Percentiles rank a stretch among this genome's conserved stretches.
Evolutionary conservation across 176 grass and related monocot genomes (phyloP).

Genomic region (Oryza brachyantha): DNA sequence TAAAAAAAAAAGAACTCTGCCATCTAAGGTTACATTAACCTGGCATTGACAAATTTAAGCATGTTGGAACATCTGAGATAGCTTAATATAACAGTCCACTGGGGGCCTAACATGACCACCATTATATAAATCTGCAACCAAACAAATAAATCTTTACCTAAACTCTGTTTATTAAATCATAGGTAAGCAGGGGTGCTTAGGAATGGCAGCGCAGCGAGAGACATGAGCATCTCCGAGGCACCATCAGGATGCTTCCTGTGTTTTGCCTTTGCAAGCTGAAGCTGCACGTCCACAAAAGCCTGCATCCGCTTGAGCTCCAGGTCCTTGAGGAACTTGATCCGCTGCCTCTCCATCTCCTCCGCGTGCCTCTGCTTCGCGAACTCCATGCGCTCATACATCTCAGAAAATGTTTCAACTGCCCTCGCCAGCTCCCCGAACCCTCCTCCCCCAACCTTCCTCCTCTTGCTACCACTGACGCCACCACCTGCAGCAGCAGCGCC

Average conservation of each 20-base stretch:
- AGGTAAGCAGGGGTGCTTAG: constrained; percentile 63
- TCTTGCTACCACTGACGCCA: constrained; percentile 31
- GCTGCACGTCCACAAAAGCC: constrained; percentile 82
- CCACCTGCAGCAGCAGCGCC: neutral
- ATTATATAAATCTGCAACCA: constrained; percentile 3
- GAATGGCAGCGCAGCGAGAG: constrained; percentile 62
- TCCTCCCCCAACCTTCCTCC: constrained; percentile 30
- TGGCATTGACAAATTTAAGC: neutral
- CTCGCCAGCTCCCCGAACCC: constrained; percentile 72
- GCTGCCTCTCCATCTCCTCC: constrained; percentile 90
- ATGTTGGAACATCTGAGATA: constrained; percentile 13
- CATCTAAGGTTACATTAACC: neutral
- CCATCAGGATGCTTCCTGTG: constrained; percentile 34
- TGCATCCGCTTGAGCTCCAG: constrained; percentile 95
- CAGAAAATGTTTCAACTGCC: constrained; percentile 71
- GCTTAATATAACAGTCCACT: constrained; percentile 17
- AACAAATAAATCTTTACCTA: constrained; percentile 45
- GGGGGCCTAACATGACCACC: neutral
- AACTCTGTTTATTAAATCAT: constrained; percentile 30
- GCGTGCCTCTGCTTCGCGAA: constrained; percentile 72
- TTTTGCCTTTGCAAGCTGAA: constrained; percentile 73
- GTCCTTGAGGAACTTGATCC: constrained; percentile 87
- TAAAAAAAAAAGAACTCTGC: neutral
- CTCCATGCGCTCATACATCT: constrained; percentile 94
- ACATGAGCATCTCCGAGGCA: constrained; percentile 59